Base-by-base conservation (phyloP, 2,329 filamentous ascomycete species). In the Aspergillus viridinutans region DNA sequence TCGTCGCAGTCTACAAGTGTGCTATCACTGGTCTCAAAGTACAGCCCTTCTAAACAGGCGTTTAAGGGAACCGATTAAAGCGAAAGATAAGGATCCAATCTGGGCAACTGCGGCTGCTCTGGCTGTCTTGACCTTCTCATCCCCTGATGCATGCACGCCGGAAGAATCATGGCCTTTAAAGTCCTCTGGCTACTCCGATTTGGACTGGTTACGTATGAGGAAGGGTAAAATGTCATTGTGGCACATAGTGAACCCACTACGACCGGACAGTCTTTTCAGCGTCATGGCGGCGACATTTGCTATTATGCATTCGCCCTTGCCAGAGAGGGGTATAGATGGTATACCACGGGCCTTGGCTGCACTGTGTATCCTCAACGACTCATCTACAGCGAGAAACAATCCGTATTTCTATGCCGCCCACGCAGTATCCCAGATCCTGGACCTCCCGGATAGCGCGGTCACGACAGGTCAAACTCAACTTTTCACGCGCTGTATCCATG, bases 171-270 rank as follows among this genome's bases (percentile, higher is more conserved):
- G 85, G 85, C 85, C 85, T 0, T 70, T 88, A 1, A 79, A 75
- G 40, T 60, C 70, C 2, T 67, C 73, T 0, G 72, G 72, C 0
- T 58, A 72, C 0, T 64, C 70, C 0, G 82, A 86, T 59, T 72
- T 87, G 1, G 76, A 82, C 62, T 88, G 85, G 85, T 66, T 87
- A 2, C 80, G 74, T 51, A 77, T 87, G 67, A 78, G 75, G 56
- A 77, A 82, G 12, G 82, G 82, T 0, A 87, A 87, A 68, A 77
- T 74, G 53, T 75, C 77, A 3, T 73, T 87, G 1, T 85, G 80
- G 78, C 65, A 75, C 1, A 66, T 85, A 0, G 73, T 80, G 1
- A 74, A 85, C 51, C 80, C 83, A 0, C 57, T 74, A 3, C 72
- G 80, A 9, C 62, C 72, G 0, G 79, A 81, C 20, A 82, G 80